phyloP scores from a whole-genome alignment of 169 alveolate genomes.

The Plasmodium sp. region DNA sequence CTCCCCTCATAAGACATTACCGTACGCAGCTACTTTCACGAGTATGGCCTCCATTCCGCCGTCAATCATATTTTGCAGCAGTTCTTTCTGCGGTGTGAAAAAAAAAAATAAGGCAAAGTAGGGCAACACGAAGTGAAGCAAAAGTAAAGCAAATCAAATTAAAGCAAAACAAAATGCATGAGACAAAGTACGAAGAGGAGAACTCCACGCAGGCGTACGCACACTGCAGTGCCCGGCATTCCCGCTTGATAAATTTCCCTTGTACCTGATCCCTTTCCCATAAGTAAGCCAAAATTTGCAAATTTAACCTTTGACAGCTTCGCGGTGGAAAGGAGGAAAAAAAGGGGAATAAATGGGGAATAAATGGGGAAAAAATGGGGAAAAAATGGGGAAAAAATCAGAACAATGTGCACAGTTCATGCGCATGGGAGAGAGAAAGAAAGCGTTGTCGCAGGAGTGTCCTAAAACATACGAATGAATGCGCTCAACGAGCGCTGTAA shows the following conservation, averaged over 20 bases:
- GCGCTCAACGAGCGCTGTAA: not conserved
- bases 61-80: constrained; percentile 92
- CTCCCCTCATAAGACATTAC: constrained; percentile 45
- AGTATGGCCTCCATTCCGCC: constrained; percentile 92
- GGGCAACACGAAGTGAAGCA: not conserved
- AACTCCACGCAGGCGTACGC: not conserved
- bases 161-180: not conserved
- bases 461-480: not conserved
- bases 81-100: constrained; percentile 89
- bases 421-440: not conserved
- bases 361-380: not conserved
- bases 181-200: not conserved
- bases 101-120: constrained; percentile 88
- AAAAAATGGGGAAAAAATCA: not conserved
- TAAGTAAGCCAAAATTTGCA: constrained; percentile 78
- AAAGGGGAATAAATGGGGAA: not conserved
- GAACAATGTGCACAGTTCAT: not conserved
- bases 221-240: constrained; percentile 16
- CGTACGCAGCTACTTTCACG: constrained; percentile 90
- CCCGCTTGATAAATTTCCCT: not conserved
- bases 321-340: not conserved
- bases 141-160: constrained; percentile 85
- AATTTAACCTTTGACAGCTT: constrained; percentile 69
- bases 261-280: constrained; percentile 81
- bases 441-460: not conserved